Evolutionary conservation across 139 green algal species (phyloP).

Genomic region (Chlamydomonas asymmetrica): DNA sequence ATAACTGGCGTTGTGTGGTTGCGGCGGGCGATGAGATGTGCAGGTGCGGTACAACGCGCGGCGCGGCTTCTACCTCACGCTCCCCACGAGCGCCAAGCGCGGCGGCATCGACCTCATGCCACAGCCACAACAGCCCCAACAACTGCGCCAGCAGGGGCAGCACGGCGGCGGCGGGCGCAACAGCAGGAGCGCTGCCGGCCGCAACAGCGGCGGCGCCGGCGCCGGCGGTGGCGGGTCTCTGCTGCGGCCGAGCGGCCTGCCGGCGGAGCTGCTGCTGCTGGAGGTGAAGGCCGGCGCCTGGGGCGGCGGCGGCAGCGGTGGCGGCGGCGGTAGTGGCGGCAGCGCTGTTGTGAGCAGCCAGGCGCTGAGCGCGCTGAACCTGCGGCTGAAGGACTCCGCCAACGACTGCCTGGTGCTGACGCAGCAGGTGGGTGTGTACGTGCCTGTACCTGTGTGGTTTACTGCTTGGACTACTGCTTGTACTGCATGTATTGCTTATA

Average conservation of each 20-base stretch:
- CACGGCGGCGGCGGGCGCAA: neutral
- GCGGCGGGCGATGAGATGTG: neutral
- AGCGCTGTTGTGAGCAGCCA: constrained; percentile 58
- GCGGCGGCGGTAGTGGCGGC: no score
- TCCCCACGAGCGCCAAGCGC: neutral
- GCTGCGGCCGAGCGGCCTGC: constrained; percentile 11
- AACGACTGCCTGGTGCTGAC: constrained; percentile 84
- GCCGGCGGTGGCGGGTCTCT: neutral
- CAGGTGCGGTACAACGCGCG: constrained; percentile 66
- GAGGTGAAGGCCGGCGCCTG: constrained; percentile 44
- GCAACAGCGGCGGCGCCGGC: neutral
- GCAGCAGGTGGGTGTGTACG: constrained; percentile 51
- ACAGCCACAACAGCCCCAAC: neutral
- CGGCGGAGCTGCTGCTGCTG: constrained; percentile 58
- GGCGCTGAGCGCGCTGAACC: constrained; percentile 89
- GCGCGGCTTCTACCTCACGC: constrained; percentile 74
- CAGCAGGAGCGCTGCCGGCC: neutral
- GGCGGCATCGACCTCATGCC: neutral
- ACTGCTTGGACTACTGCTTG: no score
- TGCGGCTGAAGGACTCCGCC: constrained; percentile 71
- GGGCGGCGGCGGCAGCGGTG: neutral
- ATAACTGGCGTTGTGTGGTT: neutral
- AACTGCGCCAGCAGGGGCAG: neutral
- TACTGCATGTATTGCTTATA: neutral
- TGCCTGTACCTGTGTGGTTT: no score